A percentile compares a stretch with the other conserved stretches of the same genome.
Evolutionary conservation across 179 eudicot genomes (phyloP).

Genomic region (Sideroxylon spinosum): DNA sequence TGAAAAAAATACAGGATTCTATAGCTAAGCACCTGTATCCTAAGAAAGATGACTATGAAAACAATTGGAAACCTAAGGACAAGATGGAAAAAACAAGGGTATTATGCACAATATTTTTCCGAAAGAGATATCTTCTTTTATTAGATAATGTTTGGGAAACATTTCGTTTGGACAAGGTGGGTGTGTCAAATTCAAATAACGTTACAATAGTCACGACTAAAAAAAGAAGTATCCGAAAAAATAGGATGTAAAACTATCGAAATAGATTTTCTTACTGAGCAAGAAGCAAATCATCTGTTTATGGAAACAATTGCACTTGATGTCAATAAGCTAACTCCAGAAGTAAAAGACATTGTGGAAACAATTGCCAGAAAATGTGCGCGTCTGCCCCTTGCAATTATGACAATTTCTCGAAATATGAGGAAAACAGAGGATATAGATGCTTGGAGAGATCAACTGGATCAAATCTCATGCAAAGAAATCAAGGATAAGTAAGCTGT

Average conservation of each 20-base stretch:
- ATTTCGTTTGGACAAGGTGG: neutral
- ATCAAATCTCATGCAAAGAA: neutral
- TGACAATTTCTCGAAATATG: neutral
- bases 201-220: neutral
- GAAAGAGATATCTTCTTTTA: neutral
- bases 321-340: neutral
- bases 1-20: too few species aligned
- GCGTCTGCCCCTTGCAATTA: neutral
- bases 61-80: too few species aligned
- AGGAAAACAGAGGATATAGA: too few species aligned
- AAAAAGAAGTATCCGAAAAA: neutral
- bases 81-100: neutral
- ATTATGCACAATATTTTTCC: neutral
- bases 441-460: neutral
- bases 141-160: neutral
- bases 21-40: neutral
- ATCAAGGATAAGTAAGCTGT: neutral
- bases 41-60: neutral
- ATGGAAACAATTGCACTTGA: neutral
- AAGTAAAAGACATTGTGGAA: neutral
- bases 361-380: neutral
- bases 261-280: neutral
- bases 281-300: neutral
- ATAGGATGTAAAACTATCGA: neutral
- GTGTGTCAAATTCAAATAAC: neutral